Conservation (phyloP, 305 asterid genomes). For the Plantago coronopus region DNA sequence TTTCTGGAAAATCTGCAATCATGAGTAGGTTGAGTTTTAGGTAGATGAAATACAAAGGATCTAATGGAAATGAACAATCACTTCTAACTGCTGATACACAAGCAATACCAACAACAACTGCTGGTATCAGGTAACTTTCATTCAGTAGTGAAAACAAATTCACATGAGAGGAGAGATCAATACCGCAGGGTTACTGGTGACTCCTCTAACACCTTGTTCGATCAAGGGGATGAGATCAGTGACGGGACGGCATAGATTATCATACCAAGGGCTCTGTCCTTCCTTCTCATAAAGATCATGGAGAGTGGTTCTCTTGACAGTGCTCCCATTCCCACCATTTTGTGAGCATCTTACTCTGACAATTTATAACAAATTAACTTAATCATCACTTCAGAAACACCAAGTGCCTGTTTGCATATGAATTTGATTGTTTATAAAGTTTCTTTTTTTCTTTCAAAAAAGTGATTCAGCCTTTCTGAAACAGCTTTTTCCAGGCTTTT, state of each 20-base stretch:
- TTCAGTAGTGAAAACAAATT: background rate
- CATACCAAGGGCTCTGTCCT: slow-evolving; percentile 98
- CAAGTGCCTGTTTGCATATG: background rate
- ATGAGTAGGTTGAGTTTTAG: slow-evolving; percentile 14
- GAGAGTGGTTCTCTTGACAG: slow-evolving; percentile 64
- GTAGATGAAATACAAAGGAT: slow-evolving; percentile 5
- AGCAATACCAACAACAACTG: background rate
- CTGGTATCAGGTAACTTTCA: background rate
- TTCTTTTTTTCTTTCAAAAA: too few species aligned
- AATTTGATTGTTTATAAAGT: too few species aligned
- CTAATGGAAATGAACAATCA: background rate
- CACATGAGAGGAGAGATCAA: slow-evolving; percentile 3
- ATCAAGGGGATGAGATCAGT: slow-evolving; percentile 91
- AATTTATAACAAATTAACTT: slow-evolving; percentile 19
- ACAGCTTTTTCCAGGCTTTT: too few species aligned
- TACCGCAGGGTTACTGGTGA: slow-evolving; percentile 99
- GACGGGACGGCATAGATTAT: slow-evolving; percentile 86
- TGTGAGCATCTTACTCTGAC: slow-evolving; percentile 80
- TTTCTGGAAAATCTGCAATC: slow-evolving; percentile 91
- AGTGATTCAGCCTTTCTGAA: too few species aligned
- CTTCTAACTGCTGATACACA: background rate
- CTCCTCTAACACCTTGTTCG: slow-evolving; percentile 88
- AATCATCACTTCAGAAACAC: background rate
- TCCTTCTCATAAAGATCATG: slow-evolving; percentile 95
- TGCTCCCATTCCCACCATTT: slow-evolving; percentile 67